These are phyloP conservation scores for Lotus japonicus DNA, from an alignment of 306 rosid genomes.

Conservation along the genomic window DNA sequence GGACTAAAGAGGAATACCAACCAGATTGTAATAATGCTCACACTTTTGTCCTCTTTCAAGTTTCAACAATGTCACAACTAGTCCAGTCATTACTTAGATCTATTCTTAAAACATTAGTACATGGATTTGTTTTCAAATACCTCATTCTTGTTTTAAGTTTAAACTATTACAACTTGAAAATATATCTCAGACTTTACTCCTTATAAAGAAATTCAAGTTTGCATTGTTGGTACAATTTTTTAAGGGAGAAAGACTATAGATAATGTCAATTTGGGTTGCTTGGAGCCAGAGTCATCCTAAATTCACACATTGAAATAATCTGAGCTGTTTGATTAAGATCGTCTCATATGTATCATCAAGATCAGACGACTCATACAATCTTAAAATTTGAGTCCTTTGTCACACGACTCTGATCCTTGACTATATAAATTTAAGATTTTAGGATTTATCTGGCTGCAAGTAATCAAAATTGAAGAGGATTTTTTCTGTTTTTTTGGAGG, in stretches of 20 bases:
- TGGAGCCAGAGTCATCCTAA: no score
- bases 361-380: no score
- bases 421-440: no score
- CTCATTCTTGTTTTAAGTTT: background rate
- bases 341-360: no score
- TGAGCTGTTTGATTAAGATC: no score
- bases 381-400: no score
- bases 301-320: no score
- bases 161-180: background rate
- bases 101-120: background rate
- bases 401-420: no score
- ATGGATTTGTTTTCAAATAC: background rate
- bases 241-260: background rate
- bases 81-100: background rate
- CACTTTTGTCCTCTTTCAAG: conserved; percentile 25
- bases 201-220: background rate
- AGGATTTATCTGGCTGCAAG: no score
- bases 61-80: conserved; percentile 7
- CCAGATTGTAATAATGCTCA: conserved; percentile 22
- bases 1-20: conserved; percentile 17
- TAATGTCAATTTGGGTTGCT: no score
- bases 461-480: no score
- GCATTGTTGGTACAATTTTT: background rate
- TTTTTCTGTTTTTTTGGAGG: background rate
- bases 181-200: no score